Percentiles rank a stretch among this genome's conserved stretches.
Conservation (phyloP, 257 asterid genomes). For the Linaria vulgaris region DNA sequence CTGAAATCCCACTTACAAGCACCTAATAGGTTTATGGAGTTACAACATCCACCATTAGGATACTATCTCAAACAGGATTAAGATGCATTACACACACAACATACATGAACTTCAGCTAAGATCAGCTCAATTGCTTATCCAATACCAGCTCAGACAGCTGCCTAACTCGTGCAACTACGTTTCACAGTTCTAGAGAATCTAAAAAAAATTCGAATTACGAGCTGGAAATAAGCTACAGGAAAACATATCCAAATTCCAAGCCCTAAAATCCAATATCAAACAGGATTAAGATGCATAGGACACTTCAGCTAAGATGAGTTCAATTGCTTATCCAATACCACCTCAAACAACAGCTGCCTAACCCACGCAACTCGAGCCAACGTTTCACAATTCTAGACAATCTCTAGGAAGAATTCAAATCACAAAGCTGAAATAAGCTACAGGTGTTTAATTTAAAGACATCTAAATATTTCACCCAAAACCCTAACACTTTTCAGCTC, state of each 20-base stretch:
- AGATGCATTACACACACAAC: conserved; percentile 12
- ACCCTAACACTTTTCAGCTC: conserved; percentile 16
- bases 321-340: neutral
- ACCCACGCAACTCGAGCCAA: neutral
- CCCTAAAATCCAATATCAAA: conserved; percentile 6
- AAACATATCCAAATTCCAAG: neutral
- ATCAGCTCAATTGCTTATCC: neutral
- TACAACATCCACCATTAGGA: neutral
- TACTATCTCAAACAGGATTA: conserved; percentile 1
- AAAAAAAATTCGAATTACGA: neutral
- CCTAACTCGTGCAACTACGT: neutral
- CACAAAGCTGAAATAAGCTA: neutral
- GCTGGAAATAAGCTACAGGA: neutral
- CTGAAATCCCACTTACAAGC: conserved; percentile 15
- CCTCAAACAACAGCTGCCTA: neutral
- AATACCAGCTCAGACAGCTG: neutral
- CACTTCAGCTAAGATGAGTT: neutral
- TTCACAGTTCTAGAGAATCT: neutral
- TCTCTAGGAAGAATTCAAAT: neutral
- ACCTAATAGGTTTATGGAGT: too few relatives aligned
- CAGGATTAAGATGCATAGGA: neutral
- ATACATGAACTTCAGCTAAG: conserved; percentile 5
- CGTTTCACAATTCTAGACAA: neutral
- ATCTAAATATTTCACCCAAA: too few relatives aligned
- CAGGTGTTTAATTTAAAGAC: too few relatives aligned